Base-by-base conservation (phyloP, 495 filamentous ascomycete genomes). In the Neurospora sp. region DNA sequence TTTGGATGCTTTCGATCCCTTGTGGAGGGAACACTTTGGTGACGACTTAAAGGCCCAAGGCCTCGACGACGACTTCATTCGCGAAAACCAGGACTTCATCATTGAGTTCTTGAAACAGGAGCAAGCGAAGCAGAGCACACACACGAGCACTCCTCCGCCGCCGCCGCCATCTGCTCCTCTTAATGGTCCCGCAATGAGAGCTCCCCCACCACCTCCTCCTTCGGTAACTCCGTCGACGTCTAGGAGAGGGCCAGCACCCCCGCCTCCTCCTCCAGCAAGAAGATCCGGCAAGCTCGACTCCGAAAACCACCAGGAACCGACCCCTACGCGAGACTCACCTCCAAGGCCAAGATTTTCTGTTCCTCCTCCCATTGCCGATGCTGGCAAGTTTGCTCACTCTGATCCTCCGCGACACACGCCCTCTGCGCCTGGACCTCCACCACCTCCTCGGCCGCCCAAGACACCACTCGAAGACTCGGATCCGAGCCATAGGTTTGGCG, bases 1-100 rank as follows among this genome's bases (percentile, higher is more conserved):
- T 27, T 87, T 97, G 69, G 94, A 98, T 77, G 89, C 89, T 40
- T 90, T 90, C 65, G 94, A 98, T 81, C 93, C 94, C 0, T 86
- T 89, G 44, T 95, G 92, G 88, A 89, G 93, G 82, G 89, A 90
- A n/a, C 86, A 96, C 53, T 86, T 97, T 78, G 90, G 91, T 31
- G 84, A 87, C 76, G 93, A 97, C 77, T 82, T 99, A 31, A 84
- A 89, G 76, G 83, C 88, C 38, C 94, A 97, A 90, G 96, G 95
- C 4, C 92, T 98, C 61, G 96, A 92, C 2, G 92, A 96, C 76
- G 95, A 97, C 78, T 91, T 96, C 75, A 96, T 98, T 72, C 90
- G 89, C 70, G 92, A 96, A 72, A 94, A 98, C 77, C 91, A 94
- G 48, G 95, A 97, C 70, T 98, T 98, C 76, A 99, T 98, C 80